These are phyloP conservation scores for Mycena venus DNA, from an alignment of 768 basidiomycete genomes.

Conservation along the genomic window DNA sequence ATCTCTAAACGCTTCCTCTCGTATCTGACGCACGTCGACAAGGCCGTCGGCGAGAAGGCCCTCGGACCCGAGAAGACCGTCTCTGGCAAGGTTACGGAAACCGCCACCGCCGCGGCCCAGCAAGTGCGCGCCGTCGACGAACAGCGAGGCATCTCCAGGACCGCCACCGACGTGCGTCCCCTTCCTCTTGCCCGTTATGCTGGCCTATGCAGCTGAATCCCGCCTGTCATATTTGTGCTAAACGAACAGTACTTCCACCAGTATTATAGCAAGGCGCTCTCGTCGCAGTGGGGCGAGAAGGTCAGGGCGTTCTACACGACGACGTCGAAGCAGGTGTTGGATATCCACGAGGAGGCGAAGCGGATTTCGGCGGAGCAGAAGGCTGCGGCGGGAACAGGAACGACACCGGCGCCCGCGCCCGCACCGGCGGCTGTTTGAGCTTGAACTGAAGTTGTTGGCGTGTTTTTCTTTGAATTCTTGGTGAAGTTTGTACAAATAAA, in stretches of 20 bases:
- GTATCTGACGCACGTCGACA: slow-evolving; percentile 83
- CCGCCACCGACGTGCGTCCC: slow-evolving; percentile 71
- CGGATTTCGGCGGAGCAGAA: slow-evolving; percentile 82
- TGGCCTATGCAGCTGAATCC: background rate
- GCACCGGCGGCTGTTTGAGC: background rate
- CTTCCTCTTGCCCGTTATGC: background rate
- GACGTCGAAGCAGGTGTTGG: slow-evolving; percentile 88
- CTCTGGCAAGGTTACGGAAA: slow-evolving; percentile 77
- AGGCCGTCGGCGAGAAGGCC: slow-evolving; percentile 74
- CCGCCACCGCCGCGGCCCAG: slow-evolving; percentile 71
- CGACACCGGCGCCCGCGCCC: background rate
- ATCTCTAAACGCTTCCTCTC: slow-evolving; percentile 88
- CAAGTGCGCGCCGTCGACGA: slow-evolving; percentile 85
- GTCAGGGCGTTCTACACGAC: slow-evolving; percentile 88
- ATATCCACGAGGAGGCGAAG: slow-evolving; percentile 94
- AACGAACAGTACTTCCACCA: slow-evolving; percentile 43
- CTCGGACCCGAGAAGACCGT: slow-evolving; percentile 88
- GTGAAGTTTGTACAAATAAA: background rate
- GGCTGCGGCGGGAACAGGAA: slow-evolving; percentile 25
- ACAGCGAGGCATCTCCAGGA: slow-evolving; percentile 81
- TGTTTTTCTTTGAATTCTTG: too few species aligned
- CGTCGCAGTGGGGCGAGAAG: slow-evolving; percentile 83
- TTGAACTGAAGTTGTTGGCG: background rate
- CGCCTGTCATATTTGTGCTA: background rate
- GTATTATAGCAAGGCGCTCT: slow-evolving; percentile 85